Conservation (phyloP, 2,329 filamentous ascomycete genomes). For the Colletotrichum magnum region DNA sequence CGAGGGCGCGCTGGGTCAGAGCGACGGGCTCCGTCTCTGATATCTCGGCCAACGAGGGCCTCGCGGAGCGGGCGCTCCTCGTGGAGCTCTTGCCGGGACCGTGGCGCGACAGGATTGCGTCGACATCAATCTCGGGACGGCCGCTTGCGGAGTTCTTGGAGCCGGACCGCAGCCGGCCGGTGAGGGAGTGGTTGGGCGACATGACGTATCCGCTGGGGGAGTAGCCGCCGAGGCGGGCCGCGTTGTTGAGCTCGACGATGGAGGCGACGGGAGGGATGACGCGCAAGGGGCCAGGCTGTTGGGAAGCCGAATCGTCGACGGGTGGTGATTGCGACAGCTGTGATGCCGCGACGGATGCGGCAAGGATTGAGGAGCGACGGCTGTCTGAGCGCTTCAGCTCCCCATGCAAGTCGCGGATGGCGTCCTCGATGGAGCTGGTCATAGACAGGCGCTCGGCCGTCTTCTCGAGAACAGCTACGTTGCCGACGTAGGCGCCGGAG, state of each 20-base stretch:
- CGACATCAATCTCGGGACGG: constrained; percentile 58
- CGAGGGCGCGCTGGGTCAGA: constrained; percentile 66
- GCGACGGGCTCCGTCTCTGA: constrained; percentile 69
- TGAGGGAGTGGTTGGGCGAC: constrained; percentile 75
- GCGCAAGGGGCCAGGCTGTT: constrained; percentile 50
- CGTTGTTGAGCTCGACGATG: constrained; percentile 78
- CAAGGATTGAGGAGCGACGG: constrained; percentile 73
- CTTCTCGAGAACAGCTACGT: constrained; percentile 81
- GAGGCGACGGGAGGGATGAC: constrained; percentile 68
- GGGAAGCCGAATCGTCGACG: constrained; percentile 42
- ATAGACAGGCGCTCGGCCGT: constrained; percentile 81
- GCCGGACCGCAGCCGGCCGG: constrained; percentile 67
- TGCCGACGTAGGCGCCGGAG: constrained; percentile 74
- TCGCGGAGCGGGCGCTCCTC: constrained; percentile 64
- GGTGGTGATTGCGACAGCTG: constrained; percentile 43
- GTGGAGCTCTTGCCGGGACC: constrained; percentile 69
- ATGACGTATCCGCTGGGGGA: constrained; percentile 78
- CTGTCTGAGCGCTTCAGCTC: constrained; percentile 80
- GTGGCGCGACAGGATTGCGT: constrained; percentile 61
- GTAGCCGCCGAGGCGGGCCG: constrained; percentile 78
- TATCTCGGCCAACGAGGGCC: constrained; percentile 68
- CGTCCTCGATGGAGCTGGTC: constrained; percentile 82
- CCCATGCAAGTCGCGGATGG: constrained; percentile 80
- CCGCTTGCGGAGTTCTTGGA: constrained; percentile 63
- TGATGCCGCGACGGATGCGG: constrained; percentile 56